Conservation (phyloP, 495 filamentous ascomycete genomes). For the Aspergillus steynii region DNA sequence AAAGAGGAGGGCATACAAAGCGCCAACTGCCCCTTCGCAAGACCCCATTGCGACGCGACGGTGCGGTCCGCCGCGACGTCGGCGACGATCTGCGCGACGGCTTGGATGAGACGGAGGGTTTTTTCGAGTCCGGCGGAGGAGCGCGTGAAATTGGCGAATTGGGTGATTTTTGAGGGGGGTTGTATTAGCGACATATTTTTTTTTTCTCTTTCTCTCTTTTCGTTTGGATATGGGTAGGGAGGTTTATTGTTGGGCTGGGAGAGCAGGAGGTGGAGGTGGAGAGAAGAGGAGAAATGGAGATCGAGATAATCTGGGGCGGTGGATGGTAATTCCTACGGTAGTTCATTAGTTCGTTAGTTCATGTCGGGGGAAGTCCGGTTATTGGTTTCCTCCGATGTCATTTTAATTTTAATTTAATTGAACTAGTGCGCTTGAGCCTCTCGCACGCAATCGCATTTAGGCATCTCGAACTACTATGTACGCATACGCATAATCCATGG, state of each 20-base stretch:
- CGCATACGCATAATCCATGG: background rate
- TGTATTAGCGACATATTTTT: background rate
- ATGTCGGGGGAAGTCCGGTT: too few relatives aligned
- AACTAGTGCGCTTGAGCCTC: too few relatives aligned
- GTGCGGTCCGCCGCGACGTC: constrained; percentile 32
- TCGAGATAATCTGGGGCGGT: too few relatives aligned
- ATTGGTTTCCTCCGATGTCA: too few relatives aligned
- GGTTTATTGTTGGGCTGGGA: background rate
- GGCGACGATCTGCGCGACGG: constrained; percentile 49
- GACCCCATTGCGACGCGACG: constrained; percentile 26
- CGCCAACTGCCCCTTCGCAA: constrained; percentile 36
- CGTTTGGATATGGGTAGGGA: background rate
- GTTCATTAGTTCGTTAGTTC: too few relatives aligned
- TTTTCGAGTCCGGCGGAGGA: constrained; percentile 56
- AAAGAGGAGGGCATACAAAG: constrained; percentile 27
- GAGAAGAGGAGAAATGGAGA: too few relatives aligned
- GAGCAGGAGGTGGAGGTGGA: too few relatives aligned
- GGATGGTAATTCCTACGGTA: too few relatives aligned
- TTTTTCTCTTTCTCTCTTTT: background rate
- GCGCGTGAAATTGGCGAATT: constrained; percentile 35
- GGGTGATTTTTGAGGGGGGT: constrained; percentile 1
- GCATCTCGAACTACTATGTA: too few relatives aligned
- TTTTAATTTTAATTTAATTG: too few relatives aligned
- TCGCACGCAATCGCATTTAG: too few relatives aligned
- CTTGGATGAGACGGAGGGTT: constrained; percentile 61